phyloP scores from a whole-genome alignment of 495 filamentous ascomycete genomes.

The Hyaloscypha variabilis region DNA sequence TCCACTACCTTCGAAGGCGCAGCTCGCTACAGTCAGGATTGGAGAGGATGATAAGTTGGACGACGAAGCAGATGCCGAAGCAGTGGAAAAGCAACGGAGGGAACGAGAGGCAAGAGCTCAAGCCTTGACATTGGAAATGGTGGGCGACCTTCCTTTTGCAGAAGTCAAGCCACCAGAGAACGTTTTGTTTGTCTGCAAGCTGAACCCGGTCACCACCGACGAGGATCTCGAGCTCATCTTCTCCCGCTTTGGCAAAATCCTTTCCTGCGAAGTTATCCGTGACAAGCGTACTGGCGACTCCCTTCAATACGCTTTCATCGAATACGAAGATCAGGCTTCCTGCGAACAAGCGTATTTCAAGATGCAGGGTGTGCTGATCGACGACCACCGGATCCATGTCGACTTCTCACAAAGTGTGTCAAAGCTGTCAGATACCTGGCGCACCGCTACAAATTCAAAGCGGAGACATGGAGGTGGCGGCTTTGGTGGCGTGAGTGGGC shows the following conservation, averaged over 20 bases:
- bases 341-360: constrained; percentile 98
- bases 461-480: constrained; percentile 71
- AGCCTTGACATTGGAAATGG: constrained; percentile 94
- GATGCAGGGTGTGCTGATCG: constrained; percentile 95
- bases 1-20: constrained; percentile 80
- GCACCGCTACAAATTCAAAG: constrained; percentile 84
- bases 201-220: constrained; percentile 91
- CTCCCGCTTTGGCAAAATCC: constrained; percentile 91
- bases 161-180: constrained; percentile 98
- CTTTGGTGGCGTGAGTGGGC: constrained; percentile 82
- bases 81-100: constrained; percentile 75
- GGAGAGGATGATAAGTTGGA: constrained; percentile 83
- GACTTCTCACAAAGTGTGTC: constrained; percentile 98
- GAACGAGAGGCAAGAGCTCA: constrained; percentile 94
- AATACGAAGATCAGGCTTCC: constrained; percentile 88
- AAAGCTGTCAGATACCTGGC: constrained; percentile 88
- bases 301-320: constrained; percentile 96
- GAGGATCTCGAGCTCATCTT: constrained; percentile 95
- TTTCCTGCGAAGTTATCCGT: constrained; percentile 95
- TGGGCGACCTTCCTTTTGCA: constrained; percentile 95
- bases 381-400: constrained; percentile 97
- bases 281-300: constrained; percentile 94
- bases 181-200: constrained; percentile 96
- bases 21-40: constrained; percentile 89
- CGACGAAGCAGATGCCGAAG: constrained; percentile 61